Evolutionary conservation across 1,284 basidiomycete species (phyloP).

Genomic region (Cryptococcus neoformans): DNA sequence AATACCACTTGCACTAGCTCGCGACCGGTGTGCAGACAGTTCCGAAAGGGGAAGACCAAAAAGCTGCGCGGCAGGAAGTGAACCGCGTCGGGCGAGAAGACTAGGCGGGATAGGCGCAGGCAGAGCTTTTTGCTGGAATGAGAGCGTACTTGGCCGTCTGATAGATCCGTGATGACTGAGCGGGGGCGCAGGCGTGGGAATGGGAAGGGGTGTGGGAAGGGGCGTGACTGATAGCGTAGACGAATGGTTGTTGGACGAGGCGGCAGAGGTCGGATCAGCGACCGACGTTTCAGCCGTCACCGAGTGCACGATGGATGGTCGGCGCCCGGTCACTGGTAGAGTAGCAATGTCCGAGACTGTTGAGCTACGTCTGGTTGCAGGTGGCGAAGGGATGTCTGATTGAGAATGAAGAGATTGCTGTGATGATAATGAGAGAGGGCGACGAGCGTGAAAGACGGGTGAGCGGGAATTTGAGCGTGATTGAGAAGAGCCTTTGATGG

Average conservation of each 20-base stretch:
- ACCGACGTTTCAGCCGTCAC: conserved; percentile 5
- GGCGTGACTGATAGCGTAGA: not conserved
- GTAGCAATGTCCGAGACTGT: conserved; percentile 18
- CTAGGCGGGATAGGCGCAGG: conserved; percentile 26
- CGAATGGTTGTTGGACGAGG: not conserved
- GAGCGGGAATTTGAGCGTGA: not conserved
- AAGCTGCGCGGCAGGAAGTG: conserved; percentile 14
- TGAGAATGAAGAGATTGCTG: not conserved
- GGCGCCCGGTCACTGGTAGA: conserved; percentile 10
- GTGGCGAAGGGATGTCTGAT: conserved; percentile 3
- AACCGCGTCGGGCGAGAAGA: conserved; percentile 25
- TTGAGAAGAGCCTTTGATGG: not conserved
- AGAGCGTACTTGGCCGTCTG: conserved; percentile 8
- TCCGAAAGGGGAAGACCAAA: conserved; percentile 15
- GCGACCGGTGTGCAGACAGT: not conserved
- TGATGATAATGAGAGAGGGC: not conserved
- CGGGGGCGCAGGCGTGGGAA: not conserved
- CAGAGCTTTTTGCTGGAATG: conserved; percentile 21
- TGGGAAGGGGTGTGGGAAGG: not conserved
- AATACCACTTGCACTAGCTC: conserved; percentile 3
- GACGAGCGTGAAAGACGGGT: not conserved
- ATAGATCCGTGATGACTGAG: not conserved
- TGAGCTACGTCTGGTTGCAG: conserved; percentile 10
- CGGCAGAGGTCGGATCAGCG: not conserved
- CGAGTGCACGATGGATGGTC: conserved; percentile 17